Conservation (phyloP, 1,139 yeast species). For the Candida glucosophila region DNA sequence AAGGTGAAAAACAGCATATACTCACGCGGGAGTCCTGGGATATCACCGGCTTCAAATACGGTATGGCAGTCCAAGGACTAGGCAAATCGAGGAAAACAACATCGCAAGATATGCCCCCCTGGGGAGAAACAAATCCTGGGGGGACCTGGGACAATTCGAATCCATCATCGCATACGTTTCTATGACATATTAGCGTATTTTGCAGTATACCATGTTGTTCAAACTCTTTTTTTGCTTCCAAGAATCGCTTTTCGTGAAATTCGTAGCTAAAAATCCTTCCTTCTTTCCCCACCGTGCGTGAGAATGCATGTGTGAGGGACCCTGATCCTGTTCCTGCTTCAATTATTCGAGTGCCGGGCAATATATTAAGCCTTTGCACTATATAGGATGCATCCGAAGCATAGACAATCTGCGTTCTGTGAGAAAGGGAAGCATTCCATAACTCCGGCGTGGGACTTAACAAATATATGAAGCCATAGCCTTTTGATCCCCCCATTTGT, state of each 20-base stretch:
- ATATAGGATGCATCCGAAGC: slow-evolving; percentile 93
- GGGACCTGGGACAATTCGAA: slow-evolving; percentile 44
- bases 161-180: slow-evolving; percentile 90
- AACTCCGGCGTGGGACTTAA: slow-evolving; percentile 90
- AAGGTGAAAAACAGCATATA: slow-evolving; percentile 93
- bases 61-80: slow-evolving; percentile 95
- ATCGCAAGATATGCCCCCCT: slow-evolving; percentile 43
- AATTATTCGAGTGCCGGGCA: slow-evolving; percentile 69
- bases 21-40: slow-evolving; percentile 47
- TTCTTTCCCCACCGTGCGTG: slow-evolving; percentile 57
- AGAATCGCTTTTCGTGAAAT: slow-evolving; percentile 77
- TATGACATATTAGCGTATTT: slow-evolving; percentile 58
- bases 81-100: slow-evolving; percentile 88
- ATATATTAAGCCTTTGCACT: slow-evolving; percentile 67
- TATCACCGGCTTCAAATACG: slow-evolving; percentile 57
- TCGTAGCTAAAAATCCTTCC: slow-evolving; percentile 81
- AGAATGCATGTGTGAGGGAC: slow-evolving; percentile 87
- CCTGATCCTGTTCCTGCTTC: slow-evolving; percentile 99
- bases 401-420: slow-evolving; percentile 94
- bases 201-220: slow-evolving; percentile 53
- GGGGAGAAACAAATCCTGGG: slow-evolving; percentile 15
- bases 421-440: slow-evolving; percentile 93
- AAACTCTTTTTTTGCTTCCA: slow-evolving; percentile 75
- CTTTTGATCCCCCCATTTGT: slow-evolving; percentile 73
- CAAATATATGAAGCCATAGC: slow-evolving; percentile 80